Evolutionary conservation across 2,329 filamentous ascomycete species (phyloP).

Genomic region (Trichoderma asperellum): DNA sequence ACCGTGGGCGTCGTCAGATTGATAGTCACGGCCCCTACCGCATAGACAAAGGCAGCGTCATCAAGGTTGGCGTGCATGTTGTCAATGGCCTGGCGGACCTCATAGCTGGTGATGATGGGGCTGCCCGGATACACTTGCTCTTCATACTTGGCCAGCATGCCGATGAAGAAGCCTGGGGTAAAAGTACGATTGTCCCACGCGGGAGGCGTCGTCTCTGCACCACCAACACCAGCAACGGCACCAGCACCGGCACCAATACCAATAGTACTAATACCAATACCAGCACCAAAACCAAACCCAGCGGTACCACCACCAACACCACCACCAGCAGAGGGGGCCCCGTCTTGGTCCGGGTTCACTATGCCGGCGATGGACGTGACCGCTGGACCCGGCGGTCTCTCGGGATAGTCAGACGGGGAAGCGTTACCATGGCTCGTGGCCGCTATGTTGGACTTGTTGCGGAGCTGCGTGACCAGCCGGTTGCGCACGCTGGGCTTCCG

Average conservation of each 20-base stretch:
- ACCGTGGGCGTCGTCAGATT: constrained; percentile 41
- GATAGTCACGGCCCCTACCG: constrained; percentile 44
- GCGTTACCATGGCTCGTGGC: not conserved
- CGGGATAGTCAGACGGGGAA: constrained; percentile 10
- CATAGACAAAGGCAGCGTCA: constrained; percentile 44
- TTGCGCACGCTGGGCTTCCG: constrained; percentile 43
- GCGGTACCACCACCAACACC: not conserved
- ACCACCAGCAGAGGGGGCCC: not conserved
- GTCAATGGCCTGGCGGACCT: constrained; percentile 40
- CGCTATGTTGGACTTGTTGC: constrained; percentile 32
- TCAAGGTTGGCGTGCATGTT: constrained; percentile 42
- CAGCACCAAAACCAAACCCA: not conserved
- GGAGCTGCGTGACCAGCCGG: constrained; percentile 43
- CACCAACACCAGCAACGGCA: not conserved
- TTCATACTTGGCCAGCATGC: constrained; percentile 42
- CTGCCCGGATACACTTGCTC: constrained; percentile 45
- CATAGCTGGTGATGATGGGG: constrained; percentile 40
- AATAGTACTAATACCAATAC: not conserved
- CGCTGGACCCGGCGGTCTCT: constrained; percentile 23
- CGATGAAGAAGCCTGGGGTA: constrained; percentile 41
- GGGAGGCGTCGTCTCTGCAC: not conserved
- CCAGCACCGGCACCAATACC: not conserved
- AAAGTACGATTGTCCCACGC: constrained; percentile 29
- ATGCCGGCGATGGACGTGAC: constrained; percentile 38
- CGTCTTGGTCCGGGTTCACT: constrained; percentile 30